Percentiles rank a stretch among this genome's conserved stretches.
Evolutionary conservation across 2,329 filamentous ascomycete species (phyloP).

Genomic region (Penicillium capsulatum): DNA sequence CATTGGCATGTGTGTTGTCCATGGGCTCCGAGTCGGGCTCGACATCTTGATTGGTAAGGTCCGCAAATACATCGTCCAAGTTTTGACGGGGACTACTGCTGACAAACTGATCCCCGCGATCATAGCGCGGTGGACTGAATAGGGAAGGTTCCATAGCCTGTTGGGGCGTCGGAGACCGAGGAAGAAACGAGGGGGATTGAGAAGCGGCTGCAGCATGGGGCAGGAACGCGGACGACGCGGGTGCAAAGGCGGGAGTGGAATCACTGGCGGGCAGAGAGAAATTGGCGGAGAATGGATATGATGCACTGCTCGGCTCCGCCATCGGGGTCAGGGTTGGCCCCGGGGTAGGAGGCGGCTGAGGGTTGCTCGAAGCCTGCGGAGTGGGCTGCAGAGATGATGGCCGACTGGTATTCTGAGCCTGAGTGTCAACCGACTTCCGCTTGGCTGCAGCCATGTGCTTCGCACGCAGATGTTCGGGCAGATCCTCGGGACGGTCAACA

Average conservation of each 20-base stretch:
- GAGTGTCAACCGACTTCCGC: slow-evolving; percentile 61
- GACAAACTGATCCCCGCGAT: slow-evolving; percentile 29
- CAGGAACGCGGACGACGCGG: slow-evolving; percentile 35
- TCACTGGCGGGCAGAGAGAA: slow-evolving; percentile 38
- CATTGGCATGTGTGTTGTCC: slow-evolving; percentile 47
- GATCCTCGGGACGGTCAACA: slow-evolving; percentile 82
- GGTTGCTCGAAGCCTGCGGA: slow-evolving; percentile 29
- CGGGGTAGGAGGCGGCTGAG: slow-evolving; percentile 26
- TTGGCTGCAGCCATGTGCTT: slow-evolving; percentile 67
- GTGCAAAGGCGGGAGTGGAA: slow-evolving; percentile 35
- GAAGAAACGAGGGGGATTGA: slow-evolving; percentile 38
- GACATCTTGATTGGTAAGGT: slow-evolving; percentile 44
- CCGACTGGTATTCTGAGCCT: slow-evolving; percentile 18
- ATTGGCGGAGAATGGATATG: slow-evolving; percentile 39
- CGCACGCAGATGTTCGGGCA: slow-evolving; percentile 75
- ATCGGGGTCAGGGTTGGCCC: slow-evolving; percentile 34
- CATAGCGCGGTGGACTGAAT: slow-evolving; percentile 42
- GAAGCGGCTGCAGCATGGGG: slow-evolving; percentile 30
- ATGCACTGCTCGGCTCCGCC: slow-evolving; percentile 27
- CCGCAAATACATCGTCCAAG: slow-evolving; percentile 45
- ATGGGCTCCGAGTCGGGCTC: slow-evolving; percentile 34
- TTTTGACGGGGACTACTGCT: slow-evolving; percentile 40
- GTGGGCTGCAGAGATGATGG: slow-evolving; percentile 30
- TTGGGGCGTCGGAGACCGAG: slow-evolving; percentile 39
- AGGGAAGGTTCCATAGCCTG: slow-evolving; percentile 37